Evolutionary conservation across 345 rosid genomes (phyloP).

Genomic region (Conringia planisiliqua): DNA sequence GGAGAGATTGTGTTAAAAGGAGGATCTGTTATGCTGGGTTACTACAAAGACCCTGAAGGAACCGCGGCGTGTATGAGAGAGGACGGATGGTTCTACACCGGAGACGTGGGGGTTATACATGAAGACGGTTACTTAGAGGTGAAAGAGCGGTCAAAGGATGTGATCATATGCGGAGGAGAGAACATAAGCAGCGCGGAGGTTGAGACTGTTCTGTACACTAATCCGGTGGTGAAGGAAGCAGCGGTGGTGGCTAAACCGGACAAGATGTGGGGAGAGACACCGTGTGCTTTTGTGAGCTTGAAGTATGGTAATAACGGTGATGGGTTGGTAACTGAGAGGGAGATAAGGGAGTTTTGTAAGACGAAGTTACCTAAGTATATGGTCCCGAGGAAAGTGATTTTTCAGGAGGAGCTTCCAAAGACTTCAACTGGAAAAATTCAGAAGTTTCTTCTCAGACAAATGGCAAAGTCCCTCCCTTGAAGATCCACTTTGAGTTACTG

Average conservation of each 20-base stretch:
- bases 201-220: slow-evolving; percentile 52
- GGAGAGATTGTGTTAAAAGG: slow-evolving; percentile 63
- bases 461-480: slow-evolving; percentile 37
- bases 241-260: slow-evolving; percentile 67
- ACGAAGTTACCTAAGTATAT: slow-evolving; percentile 50
- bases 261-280: slow-evolving; percentile 65
- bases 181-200: slow-evolving; percentile 55
- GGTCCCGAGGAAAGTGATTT: slow-evolving; percentile 59
- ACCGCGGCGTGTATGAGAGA: slow-evolving; percentile 41
- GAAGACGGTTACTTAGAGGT: slow-evolving; percentile 58
- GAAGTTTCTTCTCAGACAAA: slow-evolving; percentile 49
- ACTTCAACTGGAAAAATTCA: slow-evolving; percentile 66
- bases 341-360: slow-evolving; percentile 51
- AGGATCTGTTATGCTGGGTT: slow-evolving; percentile 56
- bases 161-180: slow-evolving; percentile 67
- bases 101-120: slow-evolving; percentile 64
- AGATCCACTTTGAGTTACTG: not conserved
- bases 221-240: slow-evolving; percentile 57
- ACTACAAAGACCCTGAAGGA: slow-evolving; percentile 49
- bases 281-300: slow-evolving; percentile 66
- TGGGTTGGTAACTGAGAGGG: slow-evolving; percentile 35
- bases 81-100: slow-evolving; percentile 58
- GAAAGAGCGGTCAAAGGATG: slow-evolving; percentile 61
- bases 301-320: slow-evolving; percentile 24
- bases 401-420: slow-evolving; percentile 54